phyloP scores from a whole-genome alignment of 345 rosid genomes.

The Punica granatum region DNA sequence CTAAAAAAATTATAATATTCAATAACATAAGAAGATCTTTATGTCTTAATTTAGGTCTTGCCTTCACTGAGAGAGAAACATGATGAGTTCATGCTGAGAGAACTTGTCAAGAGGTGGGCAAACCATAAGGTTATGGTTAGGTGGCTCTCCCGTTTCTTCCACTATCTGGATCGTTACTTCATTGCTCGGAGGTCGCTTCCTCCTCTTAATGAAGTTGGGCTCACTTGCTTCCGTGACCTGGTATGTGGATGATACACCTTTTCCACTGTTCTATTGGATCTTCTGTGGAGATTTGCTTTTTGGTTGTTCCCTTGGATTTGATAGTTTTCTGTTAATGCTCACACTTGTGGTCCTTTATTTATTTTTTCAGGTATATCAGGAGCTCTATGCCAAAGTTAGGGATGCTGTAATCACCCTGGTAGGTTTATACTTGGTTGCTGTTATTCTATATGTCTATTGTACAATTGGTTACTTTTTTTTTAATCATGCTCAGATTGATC shows the following conservation, averaged over 20 bases:
- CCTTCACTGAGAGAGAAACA: constrained; percentile 50
- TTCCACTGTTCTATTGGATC: neutral
- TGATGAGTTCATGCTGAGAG: constrained; percentile 54
- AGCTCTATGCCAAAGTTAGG: constrained; percentile 33
- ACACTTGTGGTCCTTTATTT: neutral
- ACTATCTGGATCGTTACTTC: constrained; percentile 52
- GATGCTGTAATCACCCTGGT: constrained; percentile 52
- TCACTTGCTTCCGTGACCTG: constrained; percentile 53
- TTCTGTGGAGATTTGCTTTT: neutral
- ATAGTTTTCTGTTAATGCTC: neutral
- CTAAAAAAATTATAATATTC: neutral
- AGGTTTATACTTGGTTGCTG: constrained; percentile 11
- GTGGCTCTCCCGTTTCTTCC: constrained; percentile 51
- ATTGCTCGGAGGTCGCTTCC: constrained; percentile 39
- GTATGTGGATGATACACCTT: constrained; percentile 15
- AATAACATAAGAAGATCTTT: neutral
- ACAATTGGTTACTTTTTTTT: neutral
- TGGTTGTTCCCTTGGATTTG: neutral
- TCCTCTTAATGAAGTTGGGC: constrained; percentile 42
- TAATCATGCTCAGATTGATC: constrained; percentile 31
- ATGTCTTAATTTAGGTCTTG: constrained; percentile 25
- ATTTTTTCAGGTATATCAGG: constrained; percentile 35
- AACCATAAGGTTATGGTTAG: constrained; percentile 52
- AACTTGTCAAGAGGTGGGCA: constrained; percentile 50
- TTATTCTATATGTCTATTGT: neutral